Evolutionary conservation across 1,139 yeast species (phyloP), one percentile per base, ranked within the genome.

Genomic region (Protomyces arabidopsidicola): DNA sequence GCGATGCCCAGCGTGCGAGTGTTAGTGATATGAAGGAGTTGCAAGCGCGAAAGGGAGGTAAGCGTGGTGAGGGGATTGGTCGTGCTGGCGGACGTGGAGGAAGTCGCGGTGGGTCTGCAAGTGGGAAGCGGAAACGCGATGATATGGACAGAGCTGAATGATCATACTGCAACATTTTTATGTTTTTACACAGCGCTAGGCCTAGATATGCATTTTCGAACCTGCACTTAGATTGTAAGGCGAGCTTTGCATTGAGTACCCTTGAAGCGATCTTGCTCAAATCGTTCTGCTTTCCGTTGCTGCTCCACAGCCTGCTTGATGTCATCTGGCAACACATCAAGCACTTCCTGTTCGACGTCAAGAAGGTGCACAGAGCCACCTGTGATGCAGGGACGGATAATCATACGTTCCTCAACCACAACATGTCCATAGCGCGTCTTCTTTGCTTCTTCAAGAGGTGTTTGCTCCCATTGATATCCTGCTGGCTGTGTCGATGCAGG

Each of bases 1-100:
- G 90, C 70, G 88, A 89, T 70, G 98, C 98, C 16, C 84, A 87
- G 69, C 88, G 96, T 48, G 96, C 89, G 75, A 96, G 97, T 22
- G 87, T 89, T 60, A 82, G 87, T 75, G 90, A 88, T 72, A 84
- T 91, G 70, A 89, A 89, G 74, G 87, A 85, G 65, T 78, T 84
- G 70, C 93, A 91, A 73, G 82, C 83, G 54, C 75, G 78, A 73
- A 68, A 77, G 73, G 71, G 78, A 75, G 72, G 72, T 53, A 72
- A 74, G 42, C 73, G 75, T 65, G 75, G 76, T 18, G 76, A 75
- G 60, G 78, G 78, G 52, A 75, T 68, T 22, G 57, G 67, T 45
- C 65, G 68, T 45, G 65, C 64, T 39, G 59, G 57, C 12, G 55
- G 55, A 3, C 31, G 42, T 12, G 45, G 55, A 3, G 60, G 68